Base-by-base conservation (phyloP, 2,329 filamentous ascomycete genomes). In the Colletotrichum orchidophilum region DNA sequence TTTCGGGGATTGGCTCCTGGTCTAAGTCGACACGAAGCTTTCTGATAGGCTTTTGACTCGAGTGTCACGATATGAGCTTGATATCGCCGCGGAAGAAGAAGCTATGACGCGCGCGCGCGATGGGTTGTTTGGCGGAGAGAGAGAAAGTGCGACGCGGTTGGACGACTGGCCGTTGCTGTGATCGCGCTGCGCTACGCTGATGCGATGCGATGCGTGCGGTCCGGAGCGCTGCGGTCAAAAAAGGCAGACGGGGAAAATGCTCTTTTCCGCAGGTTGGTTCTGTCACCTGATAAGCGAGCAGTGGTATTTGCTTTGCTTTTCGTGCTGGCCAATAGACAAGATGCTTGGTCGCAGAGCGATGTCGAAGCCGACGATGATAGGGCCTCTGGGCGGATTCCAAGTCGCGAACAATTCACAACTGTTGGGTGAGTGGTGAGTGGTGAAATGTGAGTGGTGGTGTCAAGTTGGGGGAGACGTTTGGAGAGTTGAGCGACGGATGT, bases 271-370 rank as follows among this genome's bases (percentile, higher is more conserved):
- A 85, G 84, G 75, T 70, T 73, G 75, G 69, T 71, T 75, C 72
- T 80, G 87, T 89, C 87, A 89, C 86, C 86, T 88, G 87, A 88
- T 82, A 72, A 75, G 24, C 15, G 29, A 42, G 31, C 6, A 18
- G 75, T 68, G 71, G 70, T 52, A 49, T 8, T n/a, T 31, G 26
- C 15, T 21, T 27, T 50, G 53, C n/a, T 46, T 39, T 27, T 46
- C 18, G 18, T 71, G 70, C 78, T 74, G 79, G 76, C 86, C 87
- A 89, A 89, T 88, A 77, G 77, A 80, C 80, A 80, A 46, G 63
- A 75, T 74, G 78, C 79, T 85, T 75, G 76, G 73, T 72, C 78
- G 49, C 9, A 27, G 52, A 21, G 26, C 49, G 60, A 63, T 80
- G 39, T 46, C 75, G 81, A 77, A 85, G 77, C 78, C 77, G 81